Conservation (phyloP, 257 asterid species). For the Nicotiana obtusifolia region DNA sequence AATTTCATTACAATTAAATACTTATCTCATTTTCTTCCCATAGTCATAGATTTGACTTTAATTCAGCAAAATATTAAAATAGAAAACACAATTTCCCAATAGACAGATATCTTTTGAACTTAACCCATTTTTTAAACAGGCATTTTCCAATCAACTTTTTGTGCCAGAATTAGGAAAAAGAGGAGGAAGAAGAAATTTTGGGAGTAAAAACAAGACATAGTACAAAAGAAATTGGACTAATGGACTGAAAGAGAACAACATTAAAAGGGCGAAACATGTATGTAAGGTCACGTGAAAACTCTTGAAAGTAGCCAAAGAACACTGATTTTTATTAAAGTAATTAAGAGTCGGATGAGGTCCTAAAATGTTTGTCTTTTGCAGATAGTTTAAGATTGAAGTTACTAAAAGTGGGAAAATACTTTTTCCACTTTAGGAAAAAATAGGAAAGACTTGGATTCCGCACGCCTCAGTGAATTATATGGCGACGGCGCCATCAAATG, state of each 20-base stretch:
- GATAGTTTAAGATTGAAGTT: constrained; percentile 20
- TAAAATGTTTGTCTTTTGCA: not conserved
- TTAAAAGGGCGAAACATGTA: not conserved
- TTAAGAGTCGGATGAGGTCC: not conserved
- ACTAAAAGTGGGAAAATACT: constrained; percentile 3
- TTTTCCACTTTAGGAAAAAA: constrained; percentile 23
- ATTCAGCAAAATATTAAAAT: not conserved
- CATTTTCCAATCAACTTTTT: not conserved
- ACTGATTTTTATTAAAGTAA: no score
- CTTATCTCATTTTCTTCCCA: not conserved
- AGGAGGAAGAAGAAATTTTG: not conserved
- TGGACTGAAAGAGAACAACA: not conserved
- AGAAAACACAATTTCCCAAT: not conserved
- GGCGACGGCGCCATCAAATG: constrained; percentile 22
- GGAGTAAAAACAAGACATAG: not conserved
- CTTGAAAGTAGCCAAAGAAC: not conserved
- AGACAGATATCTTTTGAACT: not conserved
- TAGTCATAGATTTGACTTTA: no score
- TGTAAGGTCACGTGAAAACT: not conserved
- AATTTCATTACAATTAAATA: no score
- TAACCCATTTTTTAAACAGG: not conserved
- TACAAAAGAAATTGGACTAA: not conserved
- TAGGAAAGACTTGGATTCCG: constrained; percentile 21
- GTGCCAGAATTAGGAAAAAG: not conserved
- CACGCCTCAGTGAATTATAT: constrained; percentile 33